phyloP scores from a whole-genome alignment of 2,329 filamentous ascomycete species.

The Aspergillus unguis region DNA sequence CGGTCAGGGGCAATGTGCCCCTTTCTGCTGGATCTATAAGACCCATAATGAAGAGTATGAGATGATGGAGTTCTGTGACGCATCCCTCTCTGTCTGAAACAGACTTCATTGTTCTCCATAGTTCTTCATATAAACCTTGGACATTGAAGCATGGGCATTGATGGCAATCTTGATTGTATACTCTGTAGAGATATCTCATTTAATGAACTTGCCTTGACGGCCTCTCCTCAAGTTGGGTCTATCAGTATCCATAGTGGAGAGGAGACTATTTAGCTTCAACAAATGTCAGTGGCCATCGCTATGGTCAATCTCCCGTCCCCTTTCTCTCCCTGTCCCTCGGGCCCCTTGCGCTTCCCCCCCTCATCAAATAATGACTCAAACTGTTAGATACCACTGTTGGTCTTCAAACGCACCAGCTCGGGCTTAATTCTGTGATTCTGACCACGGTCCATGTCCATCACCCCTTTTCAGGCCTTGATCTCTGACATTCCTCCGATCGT shows the following conservation, averaged over 20 bases:
- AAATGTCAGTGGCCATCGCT: slow-evolving; percentile 6
- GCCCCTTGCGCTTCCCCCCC: slow-evolving; percentile 1
- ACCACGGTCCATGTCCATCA: neutral
- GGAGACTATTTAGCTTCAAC: slow-evolving; percentile 12
- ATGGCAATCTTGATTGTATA: too few species aligned
- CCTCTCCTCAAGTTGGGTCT: too few species aligned
- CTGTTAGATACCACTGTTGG: neutral
- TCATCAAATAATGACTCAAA: slow-evolving; percentile 2
- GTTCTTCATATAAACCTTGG: neutral
- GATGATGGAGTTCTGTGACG: neutral
- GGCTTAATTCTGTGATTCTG: neutral
- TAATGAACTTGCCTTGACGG: too few species aligned
- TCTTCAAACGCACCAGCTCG: neutral
- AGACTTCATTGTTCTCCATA: neutral
- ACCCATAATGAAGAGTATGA: neutral
- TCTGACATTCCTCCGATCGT: slow-evolving; percentile 17
- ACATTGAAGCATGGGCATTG: too few species aligned
- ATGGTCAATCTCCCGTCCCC: slow-evolving; percentile 8
- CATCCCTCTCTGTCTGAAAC: neutral
- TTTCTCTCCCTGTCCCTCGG: slow-evolving; percentile 5
- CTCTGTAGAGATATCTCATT: too few species aligned
- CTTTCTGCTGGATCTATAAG: slow-evolving; percentile 5
- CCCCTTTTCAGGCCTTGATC: slow-evolving; percentile 2
- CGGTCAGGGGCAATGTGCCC: slow-evolving; percentile 1
- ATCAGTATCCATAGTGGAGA: slow-evolving; percentile 5